phyloP scores from a whole-genome alignment of 2,329 filamentous ascomycete species.

The Talaromyces sp. region DNA sequence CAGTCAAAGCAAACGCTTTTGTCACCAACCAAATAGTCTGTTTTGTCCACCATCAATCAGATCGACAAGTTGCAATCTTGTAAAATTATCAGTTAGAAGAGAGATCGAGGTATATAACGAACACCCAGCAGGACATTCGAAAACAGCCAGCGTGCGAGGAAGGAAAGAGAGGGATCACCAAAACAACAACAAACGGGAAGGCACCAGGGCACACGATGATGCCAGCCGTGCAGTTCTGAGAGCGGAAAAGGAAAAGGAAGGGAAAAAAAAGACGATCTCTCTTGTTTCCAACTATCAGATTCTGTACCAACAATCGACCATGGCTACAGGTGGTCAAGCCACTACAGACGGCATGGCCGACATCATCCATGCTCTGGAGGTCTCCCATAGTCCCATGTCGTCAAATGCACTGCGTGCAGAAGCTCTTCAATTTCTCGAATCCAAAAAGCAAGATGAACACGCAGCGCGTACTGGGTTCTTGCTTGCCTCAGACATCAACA shows the following conservation, averaged over 20 bases:
- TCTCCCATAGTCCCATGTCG: slow-evolving; percentile 80
- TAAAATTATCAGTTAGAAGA: neutral
- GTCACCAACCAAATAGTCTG: neutral
- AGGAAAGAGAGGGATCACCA: neutral
- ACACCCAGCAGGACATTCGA: neutral
- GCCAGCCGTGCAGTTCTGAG: slow-evolving; percentile 11
- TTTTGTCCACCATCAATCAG: neutral
- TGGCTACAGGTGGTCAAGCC: slow-evolving; percentile 36
- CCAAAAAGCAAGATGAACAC: slow-evolving; percentile 72
- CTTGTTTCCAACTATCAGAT: neutral
- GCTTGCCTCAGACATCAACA: slow-evolving; percentile 70
- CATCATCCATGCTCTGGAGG: slow-evolving; percentile 79
- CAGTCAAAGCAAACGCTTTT: neutral
- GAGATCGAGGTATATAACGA: neutral
- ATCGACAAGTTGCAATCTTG: neutral
- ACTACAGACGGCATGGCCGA: slow-evolving; percentile 40
- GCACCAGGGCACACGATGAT: slow-evolving; percentile 4
- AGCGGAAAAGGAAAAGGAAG: neutral
- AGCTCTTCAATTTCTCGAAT: slow-evolving; percentile 81
- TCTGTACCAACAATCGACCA: slow-evolving; percentile 18
- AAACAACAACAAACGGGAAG: neutral
- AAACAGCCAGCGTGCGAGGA: neutral
- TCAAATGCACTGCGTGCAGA: slow-evolving; percentile 76
- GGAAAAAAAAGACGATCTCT: neutral
- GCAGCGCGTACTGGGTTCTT: slow-evolving; percentile 82